Percentiles rank a stretch among this genome's conserved stretches.
Conservation (phyloP, 78 protist species). For the Dictyostelium citrinum region DNA sequence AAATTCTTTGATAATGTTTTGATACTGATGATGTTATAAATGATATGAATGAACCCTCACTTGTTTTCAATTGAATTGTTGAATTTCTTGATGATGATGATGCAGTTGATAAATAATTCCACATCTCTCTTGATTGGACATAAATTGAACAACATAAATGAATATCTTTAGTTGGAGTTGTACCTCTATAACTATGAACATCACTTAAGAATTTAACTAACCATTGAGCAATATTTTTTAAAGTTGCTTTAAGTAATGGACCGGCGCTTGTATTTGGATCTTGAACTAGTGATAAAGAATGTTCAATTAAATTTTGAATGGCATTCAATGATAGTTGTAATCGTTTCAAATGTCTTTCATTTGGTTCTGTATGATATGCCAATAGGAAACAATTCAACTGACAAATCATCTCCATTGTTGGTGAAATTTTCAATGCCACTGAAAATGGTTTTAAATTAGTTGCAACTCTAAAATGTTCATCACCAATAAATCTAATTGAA, state of each 20-base stretch:
- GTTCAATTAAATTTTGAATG: conserved; percentile 5
- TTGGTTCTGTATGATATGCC: conserved; percentile 36
- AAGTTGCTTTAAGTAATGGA: not conserved
- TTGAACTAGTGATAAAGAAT: not conserved
- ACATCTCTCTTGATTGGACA: conserved; percentile 67
- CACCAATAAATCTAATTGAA: conserved; percentile 34
- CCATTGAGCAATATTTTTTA: conserved; percentile 52
- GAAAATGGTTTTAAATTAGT: conserved; percentile 10
- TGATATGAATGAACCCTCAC: conserved; percentile 14
- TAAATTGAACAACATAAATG: conserved; percentile 33
- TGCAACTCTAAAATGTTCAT: not conserved
- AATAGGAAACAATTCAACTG: conserved; percentile 46
- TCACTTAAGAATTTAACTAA: conserved; percentile 45
- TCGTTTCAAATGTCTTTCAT: conserved; percentile 13
- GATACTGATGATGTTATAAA: conserved; percentile 54
- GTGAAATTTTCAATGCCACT: conserved; percentile 13
- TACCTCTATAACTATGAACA: conserved; percentile 22
- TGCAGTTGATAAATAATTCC: conserved; percentile 10
- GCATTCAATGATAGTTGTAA: not conserved
- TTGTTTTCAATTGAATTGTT: not conserved
- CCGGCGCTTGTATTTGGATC: not conserved
- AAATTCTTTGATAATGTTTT: conserved; percentile 28
- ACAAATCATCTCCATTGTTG: conserved; percentile 49
- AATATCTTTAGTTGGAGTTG: not conserved
- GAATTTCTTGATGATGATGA: not conserved